Percentiles rank a stretch among this genome's conserved stretches.
phyloP scores from a whole-genome alignment of 169 alveolate genomes.

The Cyclospora cayetanensis region DNA sequence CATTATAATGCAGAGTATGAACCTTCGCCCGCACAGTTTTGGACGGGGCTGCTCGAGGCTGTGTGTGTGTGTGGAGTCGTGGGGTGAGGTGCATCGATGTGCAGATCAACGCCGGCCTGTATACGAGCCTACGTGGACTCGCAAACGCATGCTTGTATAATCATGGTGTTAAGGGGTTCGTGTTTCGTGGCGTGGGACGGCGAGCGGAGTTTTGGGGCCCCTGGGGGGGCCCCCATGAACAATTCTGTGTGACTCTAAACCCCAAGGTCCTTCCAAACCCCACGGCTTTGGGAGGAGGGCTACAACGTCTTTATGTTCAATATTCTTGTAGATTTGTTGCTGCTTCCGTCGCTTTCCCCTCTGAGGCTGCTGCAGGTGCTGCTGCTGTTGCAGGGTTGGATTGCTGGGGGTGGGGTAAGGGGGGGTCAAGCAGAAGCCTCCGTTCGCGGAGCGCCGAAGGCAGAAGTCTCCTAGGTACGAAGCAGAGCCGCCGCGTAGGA shows the following conservation, averaged over 20 bases:
- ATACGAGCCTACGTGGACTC: no score
- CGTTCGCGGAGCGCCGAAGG: neutral
- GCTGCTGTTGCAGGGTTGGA: conserved; percentile 14
- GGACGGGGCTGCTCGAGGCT: no score
- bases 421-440: conserved; percentile 1
- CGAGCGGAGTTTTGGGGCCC: no score
- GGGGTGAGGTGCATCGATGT: no score
- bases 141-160: no score
- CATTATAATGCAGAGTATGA: no score
- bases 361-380: conserved; percentile 46
- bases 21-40: no score
- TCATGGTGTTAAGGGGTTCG: no score
- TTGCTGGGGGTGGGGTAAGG: neutral
- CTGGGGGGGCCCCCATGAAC: no score
- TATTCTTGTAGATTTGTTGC: neutral
- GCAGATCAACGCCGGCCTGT: no score
- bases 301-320: neutral
- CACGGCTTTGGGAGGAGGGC: neutral
- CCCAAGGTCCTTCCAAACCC: conserved; percentile 9
- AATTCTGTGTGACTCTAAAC: neutral
- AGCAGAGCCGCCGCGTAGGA: neutral
- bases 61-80: no score
- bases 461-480: neutral
- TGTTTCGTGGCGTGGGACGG: no score
- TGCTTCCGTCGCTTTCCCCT: neutral